A percentile compares a stretch with the other conserved stretches of the same genome.
phyloP scores from a whole-genome alignment of 768 basidiomycete species.

The Pulveroboletus sp. region DNA sequence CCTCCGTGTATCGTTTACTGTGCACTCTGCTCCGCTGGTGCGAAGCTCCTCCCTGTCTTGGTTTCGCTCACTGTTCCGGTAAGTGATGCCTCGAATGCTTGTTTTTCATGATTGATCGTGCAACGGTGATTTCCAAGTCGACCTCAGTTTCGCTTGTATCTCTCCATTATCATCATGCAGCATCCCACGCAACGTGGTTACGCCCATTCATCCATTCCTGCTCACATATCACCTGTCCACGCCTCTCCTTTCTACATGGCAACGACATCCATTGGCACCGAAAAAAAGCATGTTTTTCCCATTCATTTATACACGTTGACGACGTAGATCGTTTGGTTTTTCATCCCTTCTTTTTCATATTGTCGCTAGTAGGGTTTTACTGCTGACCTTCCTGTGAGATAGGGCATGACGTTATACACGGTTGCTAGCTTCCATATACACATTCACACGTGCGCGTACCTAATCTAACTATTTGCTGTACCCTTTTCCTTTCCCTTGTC shows the following conservation, averaged over 20 bases:
- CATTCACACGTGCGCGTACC: conserved; percentile 1
- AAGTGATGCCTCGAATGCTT: conserved; percentile 13
- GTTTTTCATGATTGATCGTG: conserved; percentile 15
- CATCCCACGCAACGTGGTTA: conserved; percentile 10
- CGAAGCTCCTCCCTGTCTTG: neutral
- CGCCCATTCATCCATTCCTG: conserved; percentile 13
- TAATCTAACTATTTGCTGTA: conserved; percentile 3
- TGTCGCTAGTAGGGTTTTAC: conserved; percentile 7
- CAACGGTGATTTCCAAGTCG: conserved; percentile 7
- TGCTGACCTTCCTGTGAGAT: conserved; percentile 4
- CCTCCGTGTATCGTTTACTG: neutral
- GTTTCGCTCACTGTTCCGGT: conserved; percentile 2
- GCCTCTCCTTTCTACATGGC: neutral
- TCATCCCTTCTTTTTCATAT: neutral
- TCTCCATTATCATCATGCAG: conserved; percentile 15
- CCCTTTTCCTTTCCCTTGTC: neutral
- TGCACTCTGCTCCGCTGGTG: neutral
- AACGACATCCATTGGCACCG: conserved; percentile 4
- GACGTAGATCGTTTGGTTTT: conserved; percentile 11
- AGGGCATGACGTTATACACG: conserved; percentile 12
- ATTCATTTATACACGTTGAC: neutral
- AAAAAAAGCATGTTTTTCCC: neutral
- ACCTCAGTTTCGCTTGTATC: conserved; percentile 2
- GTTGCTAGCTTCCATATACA: conserved; percentile 6
- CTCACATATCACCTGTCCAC: conserved; percentile 9